phyloP scores from a whole-genome alignment of 176 grass and related monocot genomes.

The Lolium perenne region DNA sequence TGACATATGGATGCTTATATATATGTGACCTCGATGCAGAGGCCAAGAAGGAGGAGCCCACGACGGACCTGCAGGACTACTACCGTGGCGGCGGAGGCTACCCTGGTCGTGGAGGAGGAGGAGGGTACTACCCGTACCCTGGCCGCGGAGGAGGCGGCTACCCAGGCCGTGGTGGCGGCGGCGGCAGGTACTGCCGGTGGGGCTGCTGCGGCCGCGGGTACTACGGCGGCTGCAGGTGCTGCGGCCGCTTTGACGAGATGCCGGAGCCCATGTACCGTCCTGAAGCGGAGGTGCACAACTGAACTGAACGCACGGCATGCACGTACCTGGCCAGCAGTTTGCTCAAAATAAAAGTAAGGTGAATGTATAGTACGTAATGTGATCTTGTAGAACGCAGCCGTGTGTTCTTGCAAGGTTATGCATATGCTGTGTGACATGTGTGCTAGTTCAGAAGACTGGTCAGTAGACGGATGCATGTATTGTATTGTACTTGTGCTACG shows the following conservation, averaged over 20 bases:
- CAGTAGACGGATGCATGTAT: not conserved
- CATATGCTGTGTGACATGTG: not conserved
- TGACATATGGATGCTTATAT: not conserved
- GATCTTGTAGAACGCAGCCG: not conserved
- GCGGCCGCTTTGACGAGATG: conserved; percentile 48
- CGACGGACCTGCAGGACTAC: conserved; percentile 35
- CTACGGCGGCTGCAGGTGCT: conserved; percentile 52
- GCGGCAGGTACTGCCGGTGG: conserved; percentile 28
- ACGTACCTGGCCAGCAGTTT: not conserved
- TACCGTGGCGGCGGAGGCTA: conserved; percentile 28
- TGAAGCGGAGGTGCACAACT: conserved; percentile 48
- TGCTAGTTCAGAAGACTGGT: not conserved
- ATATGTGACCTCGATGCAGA: not conserved
- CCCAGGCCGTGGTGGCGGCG: conserved; percentile 30
- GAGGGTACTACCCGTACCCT: conserved; percentile 33
- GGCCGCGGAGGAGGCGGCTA: conserved; percentile 21
- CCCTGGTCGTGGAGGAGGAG: not conserved
- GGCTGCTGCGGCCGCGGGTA: conserved; percentile 56
- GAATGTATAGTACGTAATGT: not conserved
- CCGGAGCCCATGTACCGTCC: conserved; percentile 71
- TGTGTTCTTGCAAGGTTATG: conserved; percentile 9
- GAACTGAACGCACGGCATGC: not conserved
- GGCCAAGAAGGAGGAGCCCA: not conserved
- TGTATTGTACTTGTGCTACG: not conserved
- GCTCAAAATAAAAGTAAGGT: not conserved